phyloP scores from a whole-genome alignment of 768 basidiomycete species.

The Trametes meyenii region DNA sequence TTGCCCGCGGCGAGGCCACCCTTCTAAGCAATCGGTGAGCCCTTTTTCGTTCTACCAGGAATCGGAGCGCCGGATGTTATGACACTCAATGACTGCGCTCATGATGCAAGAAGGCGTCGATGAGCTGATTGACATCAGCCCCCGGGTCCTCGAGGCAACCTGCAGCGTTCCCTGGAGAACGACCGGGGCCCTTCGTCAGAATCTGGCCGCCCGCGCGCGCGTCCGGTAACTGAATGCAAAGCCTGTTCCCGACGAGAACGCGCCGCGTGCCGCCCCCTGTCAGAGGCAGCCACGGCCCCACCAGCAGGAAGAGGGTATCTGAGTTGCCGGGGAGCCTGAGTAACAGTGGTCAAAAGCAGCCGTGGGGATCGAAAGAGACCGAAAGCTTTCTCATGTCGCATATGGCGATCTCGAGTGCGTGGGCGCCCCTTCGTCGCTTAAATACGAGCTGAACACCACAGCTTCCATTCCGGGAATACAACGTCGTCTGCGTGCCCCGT shows the following conservation, averaged over 20 bases:
- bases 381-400: constrained; percentile 7
- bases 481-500: background rate
- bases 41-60: constrained; percentile 10
- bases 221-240: constrained; percentile 16
- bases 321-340: constrained; percentile 22
- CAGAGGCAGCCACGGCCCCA: constrained; percentile 1
- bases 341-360: background rate
- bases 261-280: constrained; percentile 6
- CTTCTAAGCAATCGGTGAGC: constrained; percentile 17
- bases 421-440: constrained; percentile 7
- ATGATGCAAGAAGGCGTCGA: constrained; percentile 24
- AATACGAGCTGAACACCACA: constrained; percentile 11
- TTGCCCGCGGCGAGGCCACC: constrained; percentile 10
- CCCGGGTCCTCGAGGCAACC: constrained; percentile 21
- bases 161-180: constrained; percentile 15
- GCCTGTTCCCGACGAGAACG: constrained; percentile 19
- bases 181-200: constrained; percentile 9
- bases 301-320: constrained; percentile 15
- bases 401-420: constrained; percentile 11
- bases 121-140: constrained; percentile 25
- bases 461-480: constrained; percentile 15
- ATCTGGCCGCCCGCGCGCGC: constrained; percentile 1
- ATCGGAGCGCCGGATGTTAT: constrained; percentile 23
- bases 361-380: constrained; percentile 14
- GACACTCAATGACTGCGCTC: constrained; percentile 22